Percentiles rank a stretch among this genome's conserved stretches.
Evolutionary conservation across 257 asterid species (phyloP).

Genomic region (Rhazya stricta): DNA sequence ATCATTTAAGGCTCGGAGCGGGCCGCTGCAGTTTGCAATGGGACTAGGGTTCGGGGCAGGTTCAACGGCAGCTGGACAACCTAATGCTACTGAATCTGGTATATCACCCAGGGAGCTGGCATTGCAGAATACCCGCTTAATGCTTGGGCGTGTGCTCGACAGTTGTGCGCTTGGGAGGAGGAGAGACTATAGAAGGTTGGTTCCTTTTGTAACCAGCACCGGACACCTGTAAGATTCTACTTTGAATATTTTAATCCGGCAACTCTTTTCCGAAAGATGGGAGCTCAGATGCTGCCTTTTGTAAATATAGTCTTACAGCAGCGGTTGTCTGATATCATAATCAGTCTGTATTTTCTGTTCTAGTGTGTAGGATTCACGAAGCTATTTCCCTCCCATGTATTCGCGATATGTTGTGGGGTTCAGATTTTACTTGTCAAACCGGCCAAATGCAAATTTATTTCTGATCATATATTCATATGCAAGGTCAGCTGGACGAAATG

Average conservation of each 20-base stretch:
- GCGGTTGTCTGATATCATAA: constrained; percentile 25
- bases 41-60: constrained; percentile 54
- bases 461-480: neutral
- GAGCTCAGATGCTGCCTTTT: constrained; percentile 26
- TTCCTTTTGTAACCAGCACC: constrained; percentile 76
- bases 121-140: constrained; percentile 73
- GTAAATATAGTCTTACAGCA: constrained; percentile 35
- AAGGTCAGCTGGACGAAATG: neutral
- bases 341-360: constrained; percentile 31
- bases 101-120: constrained; percentile 66
- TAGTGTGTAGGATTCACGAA: constrained; percentile 26
- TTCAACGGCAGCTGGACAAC: constrained; percentile 31
- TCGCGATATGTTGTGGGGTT: neutral
- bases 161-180: constrained; percentile 85
- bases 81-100: constrained; percentile 46
- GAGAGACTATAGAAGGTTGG: constrained; percentile 87
- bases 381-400: constrained; percentile 16
- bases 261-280: constrained; percentile 18
- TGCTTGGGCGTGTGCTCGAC: constrained; percentile 90
- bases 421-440: neutral
- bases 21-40: constrained; percentile 78
- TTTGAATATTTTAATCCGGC: constrained; percentile 15
- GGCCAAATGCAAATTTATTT: neutral
- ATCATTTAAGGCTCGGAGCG: constrained; percentile 93
- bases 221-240: constrained; percentile 41